These are phyloP conservation scores for Floccularia luteovirens DNA, from an alignment of 768 basidiomycete genomes.

Conservation along the genomic window DNA sequence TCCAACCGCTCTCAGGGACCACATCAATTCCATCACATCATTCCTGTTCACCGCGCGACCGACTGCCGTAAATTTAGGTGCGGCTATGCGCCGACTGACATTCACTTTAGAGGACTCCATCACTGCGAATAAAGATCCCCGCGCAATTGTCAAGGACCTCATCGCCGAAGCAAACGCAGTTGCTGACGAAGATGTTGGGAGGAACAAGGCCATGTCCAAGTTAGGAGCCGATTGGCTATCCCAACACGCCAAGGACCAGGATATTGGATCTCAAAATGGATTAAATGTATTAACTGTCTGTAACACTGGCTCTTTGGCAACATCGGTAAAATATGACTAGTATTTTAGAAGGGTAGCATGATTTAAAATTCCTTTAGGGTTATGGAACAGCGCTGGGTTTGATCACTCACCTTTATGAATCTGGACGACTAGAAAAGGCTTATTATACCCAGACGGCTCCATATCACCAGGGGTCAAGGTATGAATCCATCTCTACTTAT, in stretches of 20 bases:
- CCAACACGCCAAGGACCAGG: constrained; percentile 33
- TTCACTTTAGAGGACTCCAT: constrained; percentile 35
- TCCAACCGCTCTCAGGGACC: constrained; percentile 36
- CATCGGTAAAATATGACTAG: constrained; percentile 48
- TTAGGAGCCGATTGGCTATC: constrained; percentile 85
- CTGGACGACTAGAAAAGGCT: constrained; percentile 67
- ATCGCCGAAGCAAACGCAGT: constrained; percentile 66
- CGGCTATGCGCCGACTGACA: constrained; percentile 69
- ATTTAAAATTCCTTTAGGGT: constrained; percentile 43
- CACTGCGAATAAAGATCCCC: constrained; percentile 34
- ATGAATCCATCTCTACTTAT: constrained; percentile 2
- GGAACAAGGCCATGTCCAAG: constrained; percentile 82
- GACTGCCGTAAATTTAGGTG: constrained; percentile 92
- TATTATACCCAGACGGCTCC: constrained; percentile 94
- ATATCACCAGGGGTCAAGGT: constrained; percentile 90
- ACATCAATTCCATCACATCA: constrained; percentile 55
- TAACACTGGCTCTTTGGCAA: constrained; percentile 95
- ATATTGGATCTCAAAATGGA: constrained; percentile 26
- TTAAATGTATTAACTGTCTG: constrained; percentile 90
- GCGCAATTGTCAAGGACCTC: constrained; percentile 47
- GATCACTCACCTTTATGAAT: constrained; percentile 85
- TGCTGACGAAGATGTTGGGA: constrained; percentile 80
- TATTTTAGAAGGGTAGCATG: neutral
- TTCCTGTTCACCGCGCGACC: constrained; percentile 86
- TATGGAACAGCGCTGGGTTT: constrained; percentile 94